These are phyloP conservation scores for Apiospora saccharicola DNA, from an alignment of 2,329 filamentous ascomycete genomes.

Conservation along the genomic window DNA sequence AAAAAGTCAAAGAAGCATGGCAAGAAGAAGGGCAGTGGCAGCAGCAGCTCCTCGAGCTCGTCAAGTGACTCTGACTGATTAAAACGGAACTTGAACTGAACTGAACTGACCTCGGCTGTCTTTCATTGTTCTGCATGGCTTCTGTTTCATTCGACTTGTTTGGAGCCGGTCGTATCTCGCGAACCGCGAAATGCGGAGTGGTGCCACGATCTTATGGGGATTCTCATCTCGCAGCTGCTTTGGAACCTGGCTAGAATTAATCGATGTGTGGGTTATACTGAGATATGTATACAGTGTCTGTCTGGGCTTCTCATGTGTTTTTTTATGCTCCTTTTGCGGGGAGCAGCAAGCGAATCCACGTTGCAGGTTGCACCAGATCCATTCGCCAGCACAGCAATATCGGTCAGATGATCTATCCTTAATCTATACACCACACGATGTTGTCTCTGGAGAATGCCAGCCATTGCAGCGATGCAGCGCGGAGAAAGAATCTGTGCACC, in stretches of 20 bases:
- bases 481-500: slow-evolving; percentile 13
- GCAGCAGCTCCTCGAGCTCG: slow-evolving; percentile 23
- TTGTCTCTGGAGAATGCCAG: background rate
- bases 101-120: background rate
- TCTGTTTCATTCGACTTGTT: slow-evolving; percentile 16
- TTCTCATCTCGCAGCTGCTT: slow-evolving; percentile 13
- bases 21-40: slow-evolving; percentile 34
- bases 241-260: slow-evolving; percentile 7
- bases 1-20: slow-evolving; percentile 44
- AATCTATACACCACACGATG: slow-evolving; percentile 8
- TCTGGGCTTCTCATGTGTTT: background rate
- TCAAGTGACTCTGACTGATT: slow-evolving; percentile 21
- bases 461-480: background rate
- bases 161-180: slow-evolving; percentile 7
- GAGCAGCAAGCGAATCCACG: background rate
- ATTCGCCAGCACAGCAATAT: slow-evolving; percentile 6
- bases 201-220: slow-evolving; percentile 11
- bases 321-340: background rate
- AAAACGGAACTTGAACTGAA: background rate
- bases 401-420: slow-evolving; percentile 19
- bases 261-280: background rate
- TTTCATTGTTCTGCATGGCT: background rate
- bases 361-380: slow-evolving; percentile 7
- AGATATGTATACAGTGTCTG: slow-evolving; percentile 3
- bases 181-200: slow-evolving; percentile 17